A percentile compares a stretch with the other conserved stretches of the same genome.
These are phyloP conservation scores for Spathaspora boniae DNA, from an alignment of 805 yeast genomes.

Conservation along the genomic window DNA sequence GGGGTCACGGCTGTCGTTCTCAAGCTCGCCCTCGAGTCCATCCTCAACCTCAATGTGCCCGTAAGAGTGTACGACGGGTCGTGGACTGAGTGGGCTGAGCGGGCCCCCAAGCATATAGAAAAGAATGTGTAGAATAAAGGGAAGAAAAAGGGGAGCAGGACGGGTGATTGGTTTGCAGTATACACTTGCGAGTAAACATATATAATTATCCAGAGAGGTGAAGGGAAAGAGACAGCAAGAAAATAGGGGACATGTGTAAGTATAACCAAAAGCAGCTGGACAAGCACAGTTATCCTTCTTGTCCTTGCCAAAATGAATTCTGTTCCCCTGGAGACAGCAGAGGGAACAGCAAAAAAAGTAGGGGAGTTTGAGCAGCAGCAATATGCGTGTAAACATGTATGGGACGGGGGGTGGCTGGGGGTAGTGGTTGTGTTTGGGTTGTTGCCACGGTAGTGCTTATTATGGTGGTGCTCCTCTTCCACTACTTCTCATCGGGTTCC, in stretches of 20 bases:
- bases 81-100: slow-evolving; percentile 83
- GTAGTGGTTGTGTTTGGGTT: not conserved
- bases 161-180: not conserved
- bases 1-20: slow-evolving; percentile 94
- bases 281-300: too few relatives aligned
- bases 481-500: slow-evolving; percentile 1
- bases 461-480: not conserved
- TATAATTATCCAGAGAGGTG: not conserved
- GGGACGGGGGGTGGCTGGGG: not conserved
- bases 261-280: too few relatives aligned
- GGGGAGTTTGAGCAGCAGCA: not conserved
- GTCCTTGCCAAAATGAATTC: too few relatives aligned
- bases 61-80: slow-evolving; percentile 67
- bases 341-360: not conserved
- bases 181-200: not conserved
- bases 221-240: not conserved
- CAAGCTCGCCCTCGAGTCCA: slow-evolving; percentile 57
- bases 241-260: too few relatives aligned
- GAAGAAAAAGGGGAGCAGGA: not conserved
- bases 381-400: not conserved
- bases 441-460: not conserved
- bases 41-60: slow-evolving; percentile 34
- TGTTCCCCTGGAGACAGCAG: not conserved
- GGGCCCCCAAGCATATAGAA: slow-evolving; percentile 57
- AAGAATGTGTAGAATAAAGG: slow-evolving; percentile 21